Conservation (phyloP, 148 eudicot species). For the Amaranthus cruentus region DNA sequence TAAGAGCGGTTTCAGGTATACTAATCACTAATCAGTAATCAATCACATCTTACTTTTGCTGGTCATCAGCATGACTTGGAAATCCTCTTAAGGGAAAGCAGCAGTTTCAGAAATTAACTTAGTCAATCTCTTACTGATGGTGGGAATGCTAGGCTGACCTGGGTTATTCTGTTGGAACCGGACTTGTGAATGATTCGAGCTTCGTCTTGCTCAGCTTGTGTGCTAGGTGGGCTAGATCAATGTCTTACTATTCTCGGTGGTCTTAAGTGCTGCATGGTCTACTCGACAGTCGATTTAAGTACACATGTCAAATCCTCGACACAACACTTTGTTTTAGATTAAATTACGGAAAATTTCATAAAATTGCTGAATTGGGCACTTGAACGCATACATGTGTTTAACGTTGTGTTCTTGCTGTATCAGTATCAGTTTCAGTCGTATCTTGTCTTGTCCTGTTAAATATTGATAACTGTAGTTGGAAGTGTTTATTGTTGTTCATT, state of each 20-base stretch:
- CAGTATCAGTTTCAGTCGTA: too few species aligned
- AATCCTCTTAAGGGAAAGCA: not conserved
- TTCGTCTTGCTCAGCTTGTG: not conserved
- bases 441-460: too few species aligned
- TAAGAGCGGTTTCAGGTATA: slow-evolving; percentile 5
- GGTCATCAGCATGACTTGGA: slow-evolving; percentile 3
- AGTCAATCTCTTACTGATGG: too few species aligned
- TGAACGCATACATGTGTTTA: too few species aligned
- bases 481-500: too few species aligned
- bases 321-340: too few species aligned
- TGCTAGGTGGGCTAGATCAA: not conserved
- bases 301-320: too few species aligned
- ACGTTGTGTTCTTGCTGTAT: too few species aligned
- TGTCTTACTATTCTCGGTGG: not conserved
- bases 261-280: not conserved
- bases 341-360: too few species aligned
- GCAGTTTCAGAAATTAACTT: not conserved
- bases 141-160: not conserved
- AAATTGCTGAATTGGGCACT: too few species aligned
- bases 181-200: not conserved
- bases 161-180: not conserved
- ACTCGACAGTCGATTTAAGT: too few species aligned
- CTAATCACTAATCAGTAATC: not conserved
- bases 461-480: too few species aligned
- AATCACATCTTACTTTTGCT: not conserved